Evolutionary conservation across 2,329 filamentous ascomycete species (phyloP).

Genomic region (Calycina marina): DNA sequence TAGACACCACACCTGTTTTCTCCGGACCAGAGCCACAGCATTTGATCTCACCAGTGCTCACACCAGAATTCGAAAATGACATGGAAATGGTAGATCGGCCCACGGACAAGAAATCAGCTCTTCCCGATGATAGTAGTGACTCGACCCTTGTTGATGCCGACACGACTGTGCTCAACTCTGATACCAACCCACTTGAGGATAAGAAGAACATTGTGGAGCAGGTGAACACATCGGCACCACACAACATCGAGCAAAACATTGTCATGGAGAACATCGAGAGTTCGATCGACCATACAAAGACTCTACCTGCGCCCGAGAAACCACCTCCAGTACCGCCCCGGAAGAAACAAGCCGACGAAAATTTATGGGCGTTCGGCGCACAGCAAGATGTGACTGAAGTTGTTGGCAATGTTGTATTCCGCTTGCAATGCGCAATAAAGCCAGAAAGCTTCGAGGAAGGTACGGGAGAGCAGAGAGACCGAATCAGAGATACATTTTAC

Average conservation of each 20-base stretch:
- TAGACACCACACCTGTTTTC: neutral
- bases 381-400: slow-evolving; percentile 97
- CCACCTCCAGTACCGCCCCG: slow-evolving; percentile 22
- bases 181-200: slow-evolving; percentile 2
- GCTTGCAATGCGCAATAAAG: slow-evolving; percentile 77
- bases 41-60: slow-evolving; percentile 1
- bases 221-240: neutral
- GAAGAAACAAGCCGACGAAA: slow-evolving; percentile 21
- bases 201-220: neutral
- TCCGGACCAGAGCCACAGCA: neutral
- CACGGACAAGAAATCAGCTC: slow-evolving; percentile 11
- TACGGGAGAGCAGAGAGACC: slow-evolving; percentile 66
- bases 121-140: slow-evolving; percentile 24
- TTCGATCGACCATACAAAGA: slow-evolving; percentile 1
- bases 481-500: slow-evolving; percentile 58
- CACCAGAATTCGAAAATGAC: slow-evolving; percentile 13
- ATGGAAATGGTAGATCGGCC: slow-evolving; percentile 22
- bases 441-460: slow-evolving; percentile 46
- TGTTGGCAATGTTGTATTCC: slow-evolving; percentile 80
- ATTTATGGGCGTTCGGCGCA: slow-evolving; percentile 23
- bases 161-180: slow-evolving; percentile 5
- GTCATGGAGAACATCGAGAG: slow-evolving; percentile 25
- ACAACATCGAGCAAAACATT: slow-evolving; percentile 9
- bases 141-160: slow-evolving; percentile 25
- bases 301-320: slow-evolving; percentile 15